Conservation (phyloP, 2,329 filamentous ascomycete species). For the Thermothelomyces thermophilus region DNA sequence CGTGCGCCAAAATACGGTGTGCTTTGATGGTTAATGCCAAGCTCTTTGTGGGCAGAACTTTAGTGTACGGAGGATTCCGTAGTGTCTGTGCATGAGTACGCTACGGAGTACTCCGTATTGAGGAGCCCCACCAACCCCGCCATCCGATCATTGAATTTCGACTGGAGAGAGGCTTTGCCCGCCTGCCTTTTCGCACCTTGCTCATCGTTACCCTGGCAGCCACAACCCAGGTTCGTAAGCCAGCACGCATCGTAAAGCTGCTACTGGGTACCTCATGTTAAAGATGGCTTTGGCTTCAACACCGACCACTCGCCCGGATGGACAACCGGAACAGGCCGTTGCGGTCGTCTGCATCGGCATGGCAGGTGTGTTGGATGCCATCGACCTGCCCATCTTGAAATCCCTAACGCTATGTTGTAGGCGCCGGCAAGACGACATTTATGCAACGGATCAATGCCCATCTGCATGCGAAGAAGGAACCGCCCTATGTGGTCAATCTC, state of each 20-base stretch:
- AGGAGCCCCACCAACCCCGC: slow-evolving; percentile 1
- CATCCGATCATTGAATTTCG: not conserved
- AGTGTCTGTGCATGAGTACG: no score
- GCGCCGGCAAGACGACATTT: slow-evolving; percentile 98
- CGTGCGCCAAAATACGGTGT: no score
- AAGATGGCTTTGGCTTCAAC: slow-evolving; percentile 16
- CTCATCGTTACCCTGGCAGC: no score
- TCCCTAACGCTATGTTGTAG: slow-evolving; percentile 33
- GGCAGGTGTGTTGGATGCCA: slow-evolving; percentile 58
- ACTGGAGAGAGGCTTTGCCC: not conserved
- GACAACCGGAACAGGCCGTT: slow-evolving; percentile 46
- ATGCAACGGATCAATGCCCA: slow-evolving; percentile 97
- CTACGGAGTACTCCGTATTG: no score
- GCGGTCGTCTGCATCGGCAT: slow-evolving; percentile 94
- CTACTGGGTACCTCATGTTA: no score
- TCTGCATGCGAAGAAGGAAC: slow-evolving; percentile 70
- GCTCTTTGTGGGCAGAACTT: no score
- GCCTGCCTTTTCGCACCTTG: not conserved
- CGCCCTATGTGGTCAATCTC: slow-evolving; percentile 94
- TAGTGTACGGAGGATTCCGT: no score
- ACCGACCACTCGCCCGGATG: slow-evolving; percentile 46
- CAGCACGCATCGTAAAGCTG: no score
- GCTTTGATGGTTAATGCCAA: no score
- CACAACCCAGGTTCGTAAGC: no score
- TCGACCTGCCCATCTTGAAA: not conserved